Base-by-base conservation (phyloP, 805 yeast genomes). In the Blastobotrys attinorum region DNA sequence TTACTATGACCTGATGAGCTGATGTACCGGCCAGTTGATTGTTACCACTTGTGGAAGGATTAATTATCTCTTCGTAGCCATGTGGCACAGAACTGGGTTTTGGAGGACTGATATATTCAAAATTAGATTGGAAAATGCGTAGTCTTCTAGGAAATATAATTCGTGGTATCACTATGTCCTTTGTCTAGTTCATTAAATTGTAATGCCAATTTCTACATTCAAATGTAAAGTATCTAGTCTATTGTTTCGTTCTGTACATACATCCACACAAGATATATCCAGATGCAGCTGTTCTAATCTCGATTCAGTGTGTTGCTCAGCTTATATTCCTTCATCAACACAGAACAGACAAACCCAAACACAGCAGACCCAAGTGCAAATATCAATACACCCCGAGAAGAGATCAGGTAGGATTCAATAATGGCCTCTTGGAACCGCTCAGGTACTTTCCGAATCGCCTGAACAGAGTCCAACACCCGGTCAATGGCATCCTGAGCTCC, bases 1-100 rank as follows among this genome's bases (percentile, higher is more conserved):
- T 92, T 31, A 92, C 99, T 18, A 68, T 84, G 77, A 71, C 66
- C 40, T 72, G 60, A n/a, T n/a, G n/a, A n/a, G n/a, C n/a, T n/a
- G n/a, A n/a, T n/a, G n/a, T n/a, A n/a, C n/a, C n/a, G n/a, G n/a
- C n/a, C n/a, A n/a, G n/a, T n/a, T n/a, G n/a, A n/a, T n/a, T n/a
- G n/a, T n/a, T n/a, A n/a, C n/a, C n/a, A n/a, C n/a, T n/a, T n/a
- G n/a, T n/a, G n/a, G n/a, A 25, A 10, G 31, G 31, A 13, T 10
- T 10, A 13, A 25, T 8, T 25, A 8, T 8, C 31, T 10, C 11
- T 25, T 25, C 13, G 13, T 13, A 25, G 31, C 8, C 13, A 25
- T 25, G 31, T 25, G 31, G 31, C 11, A 25, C 13, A 10, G 13
- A 25, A 25, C 11, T 25, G 8, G 31, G 8, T 25, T 25, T 13